Percentiles rank a stretch among this genome's conserved stretches.
phyloP scores from a whole-genome alignment of 1,139 yeast species.

The Diutina scorzettiae region DNA sequence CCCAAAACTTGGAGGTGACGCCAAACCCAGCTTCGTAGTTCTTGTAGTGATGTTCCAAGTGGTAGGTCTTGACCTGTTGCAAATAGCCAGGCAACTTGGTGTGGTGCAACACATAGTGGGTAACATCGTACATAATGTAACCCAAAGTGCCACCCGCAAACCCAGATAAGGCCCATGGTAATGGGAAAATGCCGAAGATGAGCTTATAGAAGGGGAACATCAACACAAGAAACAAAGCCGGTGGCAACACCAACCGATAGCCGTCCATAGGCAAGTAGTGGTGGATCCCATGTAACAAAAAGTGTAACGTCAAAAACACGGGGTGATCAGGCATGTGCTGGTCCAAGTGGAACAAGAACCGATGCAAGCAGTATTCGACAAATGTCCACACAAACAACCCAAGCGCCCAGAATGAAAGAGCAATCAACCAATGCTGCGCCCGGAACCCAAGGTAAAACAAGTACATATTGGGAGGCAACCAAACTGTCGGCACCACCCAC shows the following conservation, averaged over 20 bases:
- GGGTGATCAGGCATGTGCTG: constrained; percentile 72
- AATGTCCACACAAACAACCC: constrained; percentile 91
- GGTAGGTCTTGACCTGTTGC: constrained; percentile 76
- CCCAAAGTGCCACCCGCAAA: constrained; percentile 96
- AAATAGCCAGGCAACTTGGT: constrained; percentile 62
- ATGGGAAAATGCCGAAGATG: constrained; percentile 29
- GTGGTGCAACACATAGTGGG: constrained; percentile 83
- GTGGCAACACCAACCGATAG: constrained; percentile 90
- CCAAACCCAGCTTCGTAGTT: constrained; percentile 95
- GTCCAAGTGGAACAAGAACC: constrained; percentile 90
- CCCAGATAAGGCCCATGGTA: constrained; percentile 37
- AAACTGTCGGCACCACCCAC: constrained; percentile 71
- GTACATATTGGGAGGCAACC: constrained; percentile 73
- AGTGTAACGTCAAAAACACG: constrained; percentile 66
- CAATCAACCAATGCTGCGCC: constrained; percentile 21
- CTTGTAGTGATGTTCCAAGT: constrained; percentile 94
- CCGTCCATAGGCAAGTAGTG: constrained; percentile 97
- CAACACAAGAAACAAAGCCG: constrained; percentile 52
- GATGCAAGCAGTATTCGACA: constrained; percentile 75
- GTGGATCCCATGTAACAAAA: constrained; percentile 88
- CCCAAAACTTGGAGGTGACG: constrained; percentile 92
- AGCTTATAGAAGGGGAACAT: constrained; percentile 33
- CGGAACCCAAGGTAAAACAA: constrained; percentile 29
- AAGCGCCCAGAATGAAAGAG: constrained; percentile 32
- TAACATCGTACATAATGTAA: constrained; percentile 78